Base-by-base conservation (phyloP, 2,329 filamentous ascomycete species). In the Fusarium multiceps region DNA sequence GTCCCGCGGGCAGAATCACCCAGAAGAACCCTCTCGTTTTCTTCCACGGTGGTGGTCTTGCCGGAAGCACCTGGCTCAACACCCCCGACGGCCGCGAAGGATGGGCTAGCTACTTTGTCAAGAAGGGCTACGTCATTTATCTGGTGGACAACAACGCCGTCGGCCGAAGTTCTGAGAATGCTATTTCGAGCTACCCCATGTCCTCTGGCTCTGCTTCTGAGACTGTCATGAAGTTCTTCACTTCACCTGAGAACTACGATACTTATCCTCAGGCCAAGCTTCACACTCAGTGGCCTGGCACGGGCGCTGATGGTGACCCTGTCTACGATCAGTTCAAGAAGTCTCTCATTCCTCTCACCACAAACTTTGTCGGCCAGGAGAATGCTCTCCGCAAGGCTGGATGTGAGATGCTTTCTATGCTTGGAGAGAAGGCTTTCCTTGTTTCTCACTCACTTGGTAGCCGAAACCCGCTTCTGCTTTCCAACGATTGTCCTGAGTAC, bases 211-310 rank as follows among this genome's bases (percentile, higher is more conserved):
- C 63, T 2, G 30, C 60, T 18, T 62, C 55, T 4, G 63, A 70
- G 34, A 66, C 61, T 6, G 66, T 65, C 0, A 59, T 59, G 23
- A 63, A 67, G 45, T 63, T 62, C 18, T 72, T 72, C 20, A 72
- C 70, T 4, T 62, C 57, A 2, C 66, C 57, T 1, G 16, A 63
- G n/a, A 61, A 69, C 46, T 58, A 61, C 4, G 40, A 69, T 4
- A 59, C 51, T 3, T 71, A 67, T 27, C 61, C 69, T 2, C 69
- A 72, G 9, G 69, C 58, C 0, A 63, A 70, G 18, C 46, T 68
- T 1, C 69, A 72, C 42, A 66, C 66, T 0, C 71, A 72, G 6
- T 72, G 71, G 69, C 69, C 71, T 4, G 69, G 69, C 2, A 68
- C 56, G 0, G 61, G 69, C 16, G 45, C 55, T 8, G 47, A 68